phyloP scores from a whole-genome alignment of 148 eudicot species.

The Chenopodium quinoa region DNA sequence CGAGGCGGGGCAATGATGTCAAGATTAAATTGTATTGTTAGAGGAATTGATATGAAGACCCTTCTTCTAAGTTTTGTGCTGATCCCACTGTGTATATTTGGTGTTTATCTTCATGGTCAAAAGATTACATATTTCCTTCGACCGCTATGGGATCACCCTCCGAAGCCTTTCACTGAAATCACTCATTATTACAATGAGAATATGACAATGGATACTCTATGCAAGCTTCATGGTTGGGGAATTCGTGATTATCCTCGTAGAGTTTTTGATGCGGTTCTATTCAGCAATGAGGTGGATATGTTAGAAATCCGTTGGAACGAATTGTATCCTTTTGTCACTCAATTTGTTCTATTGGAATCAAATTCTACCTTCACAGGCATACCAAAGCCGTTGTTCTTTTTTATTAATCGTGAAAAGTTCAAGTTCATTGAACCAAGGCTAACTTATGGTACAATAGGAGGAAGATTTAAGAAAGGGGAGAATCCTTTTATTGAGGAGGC shows the following conservation, averaged over 20 bases:
- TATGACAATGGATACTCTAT: constrained; percentile 33
- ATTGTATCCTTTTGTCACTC: constrained; percentile 36
- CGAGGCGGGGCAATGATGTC: constrained; percentile 21
- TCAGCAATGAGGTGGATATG: constrained; percentile 40
- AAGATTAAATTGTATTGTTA: constrained; percentile 20
- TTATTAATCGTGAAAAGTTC: constrained; percentile 21
- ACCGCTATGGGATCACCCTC: constrained; percentile 42
- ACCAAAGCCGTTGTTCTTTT: constrained; percentile 28
- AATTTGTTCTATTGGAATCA: constrained; percentile 40
- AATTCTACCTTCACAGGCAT: constrained; percentile 36
- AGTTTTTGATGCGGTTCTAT: constrained; percentile 37
- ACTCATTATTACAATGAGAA: constrained; percentile 40
- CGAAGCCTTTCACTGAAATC: constrained; percentile 30
- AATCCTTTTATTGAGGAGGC: constrained; percentile 41
- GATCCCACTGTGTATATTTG: constrained; percentile 18
- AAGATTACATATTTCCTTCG: constrained; percentile 38
- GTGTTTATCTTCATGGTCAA: constrained; percentile 24
- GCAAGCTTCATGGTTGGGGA: constrained; percentile 42
- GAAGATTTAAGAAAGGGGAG: constrained; percentile 28
- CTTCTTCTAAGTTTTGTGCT: constrained; percentile 16
- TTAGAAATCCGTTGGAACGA: constrained; percentile 37
- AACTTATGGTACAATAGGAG: constrained; percentile 30
- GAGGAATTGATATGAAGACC: constrained; percentile 24
- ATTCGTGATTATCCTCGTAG: constrained; percentile 37
- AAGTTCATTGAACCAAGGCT: constrained; percentile 26